These are phyloP conservation scores for Sporobolus alterniflorus DNA, from an alignment of 202 grass and related monocot genomes.

Conservation along the genomic window DNA sequence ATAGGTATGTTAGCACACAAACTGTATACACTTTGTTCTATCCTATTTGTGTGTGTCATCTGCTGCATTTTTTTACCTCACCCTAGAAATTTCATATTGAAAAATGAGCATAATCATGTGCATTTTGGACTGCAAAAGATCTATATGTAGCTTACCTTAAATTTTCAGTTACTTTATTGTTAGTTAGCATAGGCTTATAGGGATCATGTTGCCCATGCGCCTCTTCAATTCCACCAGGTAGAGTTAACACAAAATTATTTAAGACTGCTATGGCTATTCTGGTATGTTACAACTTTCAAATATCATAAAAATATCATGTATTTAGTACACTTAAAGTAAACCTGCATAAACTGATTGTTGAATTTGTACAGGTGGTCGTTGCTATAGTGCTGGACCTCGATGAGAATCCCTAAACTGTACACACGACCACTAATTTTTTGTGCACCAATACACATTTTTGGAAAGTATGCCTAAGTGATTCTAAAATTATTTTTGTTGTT, in stretches of 20 bases:
- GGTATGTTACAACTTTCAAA: background rate
- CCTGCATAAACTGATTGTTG: too few relatives aligned
- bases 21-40: constrained; percentile 50
- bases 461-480: background rate
- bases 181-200: background rate
- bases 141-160: background rate
- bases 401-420: too few relatives aligned
- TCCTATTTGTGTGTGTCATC: constrained; percentile 1
- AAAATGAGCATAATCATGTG: constrained; percentile 3
- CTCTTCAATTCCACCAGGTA: background rate
- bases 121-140: background rate
- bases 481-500: background rate
- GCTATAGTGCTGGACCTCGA: too few relatives aligned
- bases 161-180: constrained; percentile 15
- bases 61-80: background rate
- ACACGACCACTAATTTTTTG: background rate
- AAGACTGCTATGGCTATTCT: background rate
- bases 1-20: constrained; percentile 55
- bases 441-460: background rate
- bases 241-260: background rate
- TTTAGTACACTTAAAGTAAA: background rate
- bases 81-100: background rate
- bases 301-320: background rate
- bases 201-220: background rate
- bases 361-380: too few relatives aligned